Percentiles rank a stretch among this genome's conserved stretches.
Conservation (phyloP, 2,329 filamentous ascomycete species). For the Colletotrichum siamense region DNA sequence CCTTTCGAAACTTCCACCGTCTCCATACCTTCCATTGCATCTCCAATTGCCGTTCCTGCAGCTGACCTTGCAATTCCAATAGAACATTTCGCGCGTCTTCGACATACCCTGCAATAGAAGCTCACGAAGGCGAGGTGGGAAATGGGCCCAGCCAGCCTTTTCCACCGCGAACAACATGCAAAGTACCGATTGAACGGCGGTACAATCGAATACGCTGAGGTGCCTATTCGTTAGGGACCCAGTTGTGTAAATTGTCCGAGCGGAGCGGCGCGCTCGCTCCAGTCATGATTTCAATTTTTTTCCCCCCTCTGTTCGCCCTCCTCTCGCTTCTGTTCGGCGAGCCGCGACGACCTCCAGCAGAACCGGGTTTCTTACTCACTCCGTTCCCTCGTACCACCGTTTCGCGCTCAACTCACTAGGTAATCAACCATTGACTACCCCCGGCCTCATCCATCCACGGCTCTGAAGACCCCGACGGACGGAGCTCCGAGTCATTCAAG, state of each 20-base stretch:
- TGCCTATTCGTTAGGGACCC: background rate
- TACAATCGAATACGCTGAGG: background rate
- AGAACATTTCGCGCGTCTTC: background rate
- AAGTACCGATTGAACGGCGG: background rate
- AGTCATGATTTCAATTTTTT: background rate
- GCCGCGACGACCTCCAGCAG: background rate
- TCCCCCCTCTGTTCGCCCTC: background rate
- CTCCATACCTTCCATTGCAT: slow-evolving; percentile 21
- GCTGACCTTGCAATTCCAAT: background rate
- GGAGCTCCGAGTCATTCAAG: slow-evolving; percentile 8
- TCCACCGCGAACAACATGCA: background rate
- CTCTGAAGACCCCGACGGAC: background rate
- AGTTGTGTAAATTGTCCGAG: slow-evolving; percentile 1
- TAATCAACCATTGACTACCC: background rate
- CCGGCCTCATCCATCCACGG: background rate
- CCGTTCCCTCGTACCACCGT: background rate
- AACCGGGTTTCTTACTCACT: background rate
- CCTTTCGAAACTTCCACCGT: slow-evolving; percentile 1
- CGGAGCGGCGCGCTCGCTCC: background rate
- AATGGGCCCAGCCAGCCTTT: background rate
- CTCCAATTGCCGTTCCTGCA: slow-evolving; percentile 7
- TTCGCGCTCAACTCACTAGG: background rate
- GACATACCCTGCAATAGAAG: background rate
- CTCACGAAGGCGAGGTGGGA: background rate
- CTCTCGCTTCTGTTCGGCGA: background rate